Evolutionary conservation across 176 grass and related monocot genomes (phyloP).

Genomic region (Cymbopogon citratus): DNA sequence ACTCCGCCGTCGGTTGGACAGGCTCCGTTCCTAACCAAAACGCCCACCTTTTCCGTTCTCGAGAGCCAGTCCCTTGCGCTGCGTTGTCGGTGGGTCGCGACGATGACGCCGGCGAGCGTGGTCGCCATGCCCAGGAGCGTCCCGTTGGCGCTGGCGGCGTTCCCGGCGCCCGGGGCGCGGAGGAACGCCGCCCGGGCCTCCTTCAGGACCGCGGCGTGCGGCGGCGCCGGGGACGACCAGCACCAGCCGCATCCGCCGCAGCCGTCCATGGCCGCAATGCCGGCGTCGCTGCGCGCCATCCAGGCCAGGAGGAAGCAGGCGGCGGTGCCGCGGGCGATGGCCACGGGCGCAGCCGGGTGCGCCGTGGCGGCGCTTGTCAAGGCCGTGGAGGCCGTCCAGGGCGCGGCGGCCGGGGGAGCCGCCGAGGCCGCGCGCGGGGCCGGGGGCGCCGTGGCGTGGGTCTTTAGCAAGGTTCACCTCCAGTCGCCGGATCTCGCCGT

Average conservation of each 20-base stretch:
- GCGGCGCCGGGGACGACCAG: neutral
- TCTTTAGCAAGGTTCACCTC: conserved; percentile 45
- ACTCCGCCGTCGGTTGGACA: conserved; percentile 22
- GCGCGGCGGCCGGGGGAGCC: conserved; percentile 31
- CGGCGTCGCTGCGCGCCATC: conserved; percentile 38
- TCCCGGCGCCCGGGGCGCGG: neutral
- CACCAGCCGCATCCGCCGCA: neutral
- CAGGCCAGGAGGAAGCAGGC: conserved; percentile 39
- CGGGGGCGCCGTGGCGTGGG: conserved; percentile 30
- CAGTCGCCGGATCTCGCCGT: conserved; percentile 47
- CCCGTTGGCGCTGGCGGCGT: neutral
- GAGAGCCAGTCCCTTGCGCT: neutral
- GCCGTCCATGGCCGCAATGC: conserved; percentile 34
- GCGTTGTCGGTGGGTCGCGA: neutral
- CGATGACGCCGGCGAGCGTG: conserved; percentile 39
- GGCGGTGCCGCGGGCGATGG: conserved; percentile 29
- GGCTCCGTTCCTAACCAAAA: neutral
- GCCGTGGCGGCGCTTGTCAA: conserved; percentile 41
- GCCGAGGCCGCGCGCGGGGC: conserved; percentile 24
- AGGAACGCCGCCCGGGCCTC: neutral
- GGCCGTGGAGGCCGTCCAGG: conserved; percentile 34
- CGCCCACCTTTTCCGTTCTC: neutral
- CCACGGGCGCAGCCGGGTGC: conserved; percentile 32
- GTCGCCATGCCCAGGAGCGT: conserved; percentile 26
- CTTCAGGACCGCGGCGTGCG: conserved; percentile 10